phyloP scores from a whole-genome alignment of 1,139 yeast genomes.

The Citeromyces hawaiiensis region DNA sequence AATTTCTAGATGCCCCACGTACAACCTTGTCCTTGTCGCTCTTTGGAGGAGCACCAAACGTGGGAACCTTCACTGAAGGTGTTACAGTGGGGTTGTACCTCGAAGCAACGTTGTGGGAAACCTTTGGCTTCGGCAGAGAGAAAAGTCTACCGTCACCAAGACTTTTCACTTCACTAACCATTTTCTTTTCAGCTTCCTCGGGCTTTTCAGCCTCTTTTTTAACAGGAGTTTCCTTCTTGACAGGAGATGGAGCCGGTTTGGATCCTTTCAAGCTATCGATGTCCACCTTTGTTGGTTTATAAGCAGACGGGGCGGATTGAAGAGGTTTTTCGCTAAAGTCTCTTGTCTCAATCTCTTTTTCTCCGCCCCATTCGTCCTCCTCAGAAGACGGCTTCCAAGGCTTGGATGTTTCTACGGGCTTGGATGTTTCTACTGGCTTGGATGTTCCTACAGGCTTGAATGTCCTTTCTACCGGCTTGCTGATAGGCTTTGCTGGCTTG shows the following conservation, averaged over 20 bases:
- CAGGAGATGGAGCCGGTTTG: constrained; percentile 1
- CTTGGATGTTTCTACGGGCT: constrained; percentile 7
- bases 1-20: constrained; percentile 57
- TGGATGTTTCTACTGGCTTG: constrained; percentile 6
- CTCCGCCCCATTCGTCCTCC: constrained; percentile 54
- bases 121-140: constrained; percentile 56
- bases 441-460: constrained; percentile 13
- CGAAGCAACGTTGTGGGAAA: constrained; percentile 34
- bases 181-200: constrained; percentile 6
- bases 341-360: constrained; percentile 56
- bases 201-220: too few species aligned
- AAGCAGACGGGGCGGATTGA: constrained; percentile 48
- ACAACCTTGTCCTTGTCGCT: constrained; percentile 31
- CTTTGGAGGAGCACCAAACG: constrained; percentile 36
- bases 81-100: constrained; percentile 25
- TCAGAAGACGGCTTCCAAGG: constrained; percentile 16
- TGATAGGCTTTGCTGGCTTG: constrained; percentile 10
- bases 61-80: constrained; percentile 22
- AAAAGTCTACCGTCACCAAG: constrained; percentile 24
- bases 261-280: constrained; percentile 21
- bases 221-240: constrained; percentile 2
- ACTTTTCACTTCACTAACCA: constrained; percentile 20
- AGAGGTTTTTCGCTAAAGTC: constrained; percentile 54
- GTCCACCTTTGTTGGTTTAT: constrained; percentile 49
- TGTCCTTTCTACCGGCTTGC: constrained; percentile 9